These are phyloP conservation scores for Beauveria varroae DNA, from an alignment of 2,329 filamentous ascomycete genomes.

Conservation along the genomic window DNA sequence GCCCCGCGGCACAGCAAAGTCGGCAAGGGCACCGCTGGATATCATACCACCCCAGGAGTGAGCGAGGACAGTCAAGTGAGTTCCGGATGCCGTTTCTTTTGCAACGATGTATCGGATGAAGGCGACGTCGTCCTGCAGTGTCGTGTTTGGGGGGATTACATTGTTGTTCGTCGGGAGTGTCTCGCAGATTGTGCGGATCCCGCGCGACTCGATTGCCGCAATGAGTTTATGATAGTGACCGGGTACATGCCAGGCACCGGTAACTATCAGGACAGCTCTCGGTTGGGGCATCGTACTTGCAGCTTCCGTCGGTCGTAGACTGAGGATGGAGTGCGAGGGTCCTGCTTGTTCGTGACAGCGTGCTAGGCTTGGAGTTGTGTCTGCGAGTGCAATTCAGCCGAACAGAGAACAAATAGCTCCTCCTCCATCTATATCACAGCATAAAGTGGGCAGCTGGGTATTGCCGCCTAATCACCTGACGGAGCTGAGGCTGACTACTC, in stretches of 20 bases:
- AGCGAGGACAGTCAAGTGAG: neutral
- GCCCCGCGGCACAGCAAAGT: neutral
- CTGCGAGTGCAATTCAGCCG: too few species aligned
- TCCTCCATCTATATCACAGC: too few species aligned
- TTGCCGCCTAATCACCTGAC: too few species aligned
- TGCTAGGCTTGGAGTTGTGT: too few species aligned
- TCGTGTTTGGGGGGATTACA: conserved; percentile 14
- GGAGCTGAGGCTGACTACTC: too few species aligned
- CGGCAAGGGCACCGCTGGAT: neutral
- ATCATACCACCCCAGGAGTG: neutral
- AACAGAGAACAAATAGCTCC: too few species aligned
- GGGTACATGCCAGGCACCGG: conserved; percentile 16
- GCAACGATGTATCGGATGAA: neutral
- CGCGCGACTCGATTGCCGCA: conserved; percentile 8
- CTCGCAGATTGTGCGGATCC: conserved; percentile 13
- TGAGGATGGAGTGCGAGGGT: neutral
- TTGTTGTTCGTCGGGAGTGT: conserved; percentile 15
- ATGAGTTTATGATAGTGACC: conserved; percentile 13
- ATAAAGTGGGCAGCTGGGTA: too few species aligned
- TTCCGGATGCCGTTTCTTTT: neutral
- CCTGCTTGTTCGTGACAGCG: too few species aligned
- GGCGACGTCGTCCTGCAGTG: conserved; percentile 13
- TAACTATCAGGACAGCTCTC: conserved; percentile 13
- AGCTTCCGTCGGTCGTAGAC: neutral
- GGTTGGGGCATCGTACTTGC: neutral